Base-by-base conservation (phyloP, 495 filamentous ascomycete species). In the Lophiostoma macrostomum region DNA sequence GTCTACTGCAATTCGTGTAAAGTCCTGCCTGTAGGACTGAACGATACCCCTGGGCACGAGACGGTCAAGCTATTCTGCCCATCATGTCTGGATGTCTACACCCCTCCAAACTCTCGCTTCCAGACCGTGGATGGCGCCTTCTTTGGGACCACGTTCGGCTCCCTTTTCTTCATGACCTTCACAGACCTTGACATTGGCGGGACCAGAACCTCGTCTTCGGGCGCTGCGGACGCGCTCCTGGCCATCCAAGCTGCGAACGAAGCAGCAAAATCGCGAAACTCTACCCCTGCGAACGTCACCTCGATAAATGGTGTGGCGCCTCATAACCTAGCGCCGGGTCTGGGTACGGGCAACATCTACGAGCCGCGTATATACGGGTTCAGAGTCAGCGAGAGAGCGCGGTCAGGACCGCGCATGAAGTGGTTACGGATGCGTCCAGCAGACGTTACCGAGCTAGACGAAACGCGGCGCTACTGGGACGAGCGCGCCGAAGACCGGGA, bases 31-130 rank as follows among this genome's bases (percentile, higher is more conserved):
- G 94, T 96, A 10, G 93, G 93, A 24, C 80, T 87, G 52, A 93
- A 84, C 53, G 93, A 98, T 69, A 93, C 86, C 22, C 94, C 94
- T 5, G 91, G 94, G 48, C 87, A 91, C 65, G 93, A 98, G 67
- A 98, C 94, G 1, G 93, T 98, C 56, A 98, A 98, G 70, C 80
- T 98, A 4, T 98, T 96, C 76, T 98, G 93, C 69, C 93, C 94
- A 8, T 88, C 85, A 40, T 98, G 93, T 71, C 82, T 95, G 63
- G 93, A 98, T 66, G 85, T 98, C 64, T 98, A 97, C 73, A 93
- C 90, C 1, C 93, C 93, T 0, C 94, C 93, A 7, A 97, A 97
- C 74, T 95, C 89, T 63, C 82, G 93, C 19, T 97, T 98, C 67
- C 93, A 96, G 71, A 87, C 87, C 2, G 91, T 98, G n/a, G 93